These are phyloP conservation scores for Aschersonia sp. DNA, from an alignment of 2,329 filamentous ascomycete species.

Conservation along the genomic window DNA sequence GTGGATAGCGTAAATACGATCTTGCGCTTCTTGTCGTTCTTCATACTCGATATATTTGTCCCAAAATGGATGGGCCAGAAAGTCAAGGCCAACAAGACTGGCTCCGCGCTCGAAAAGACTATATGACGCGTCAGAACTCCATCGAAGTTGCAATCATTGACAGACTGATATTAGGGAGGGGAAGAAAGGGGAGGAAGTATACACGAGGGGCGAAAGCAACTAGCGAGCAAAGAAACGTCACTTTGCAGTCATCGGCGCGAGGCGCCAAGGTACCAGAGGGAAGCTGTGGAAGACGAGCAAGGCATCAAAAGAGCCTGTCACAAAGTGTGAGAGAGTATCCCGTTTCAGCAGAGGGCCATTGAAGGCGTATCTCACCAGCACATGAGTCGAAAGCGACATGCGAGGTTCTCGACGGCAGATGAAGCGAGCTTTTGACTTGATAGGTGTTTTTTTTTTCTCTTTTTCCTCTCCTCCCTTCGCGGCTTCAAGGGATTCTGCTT, in stretches of 20 bases:
- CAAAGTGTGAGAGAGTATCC: conserved; percentile 51
- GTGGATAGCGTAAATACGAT: conserved; percentile 75
- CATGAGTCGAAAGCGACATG: conserved; percentile 22
- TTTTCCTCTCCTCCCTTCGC: conserved; percentile 4
- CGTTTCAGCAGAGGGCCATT: conserved; percentile 38
- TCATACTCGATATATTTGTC: conserved; percentile 98
- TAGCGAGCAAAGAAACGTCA: conserved; percentile 21
- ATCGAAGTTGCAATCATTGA: not conserved
- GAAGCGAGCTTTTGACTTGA: conserved; percentile 4
- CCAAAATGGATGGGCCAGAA: conserved; percentile 92
- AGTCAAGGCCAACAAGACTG: conserved; percentile 75
- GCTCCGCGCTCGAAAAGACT: conserved; percentile 91
- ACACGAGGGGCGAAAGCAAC: conserved; percentile 36
- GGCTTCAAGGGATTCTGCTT: conserved; percentile 26
- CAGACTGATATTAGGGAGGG: conserved; percentile 3
- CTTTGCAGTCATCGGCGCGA: conserved; percentile 14
- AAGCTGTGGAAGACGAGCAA: conserved; percentile 22
- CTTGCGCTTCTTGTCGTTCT: conserved; percentile 70
- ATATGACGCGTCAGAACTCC: conserved; percentile 14
- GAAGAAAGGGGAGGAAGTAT: conserved; percentile 34
- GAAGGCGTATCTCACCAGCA: conserved; percentile 60
- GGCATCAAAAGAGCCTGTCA: conserved; percentile 44
- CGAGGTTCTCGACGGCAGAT: conserved; percentile 17
- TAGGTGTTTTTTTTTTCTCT: conserved; percentile 12
- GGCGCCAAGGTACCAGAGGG: conserved; percentile 12